Percentiles rank a stretch among this genome's conserved stretches.
Conservation (phyloP, 2,329 filamentous ascomycete genomes). For the Xylariaceae sp. region DNA sequence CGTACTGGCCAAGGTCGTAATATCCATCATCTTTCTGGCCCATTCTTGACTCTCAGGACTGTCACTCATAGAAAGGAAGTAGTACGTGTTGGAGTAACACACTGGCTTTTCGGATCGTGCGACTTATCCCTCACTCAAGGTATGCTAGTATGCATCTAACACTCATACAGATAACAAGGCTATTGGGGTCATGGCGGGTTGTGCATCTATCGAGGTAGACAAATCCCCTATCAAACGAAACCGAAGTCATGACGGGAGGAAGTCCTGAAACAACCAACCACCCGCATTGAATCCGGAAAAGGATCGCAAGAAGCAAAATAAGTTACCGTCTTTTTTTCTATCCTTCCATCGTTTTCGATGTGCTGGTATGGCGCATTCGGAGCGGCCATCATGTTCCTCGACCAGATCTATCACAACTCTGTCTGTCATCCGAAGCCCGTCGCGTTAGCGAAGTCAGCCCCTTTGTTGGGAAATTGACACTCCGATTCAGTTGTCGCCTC, state of each 20-base stretch:
- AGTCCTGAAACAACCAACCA: neutral
- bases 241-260: neutral
- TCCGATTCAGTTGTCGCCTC: slow-evolving; percentile 15
- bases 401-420: neutral
- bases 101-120: neutral
- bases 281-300: neutral
- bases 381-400: too few relatives aligned
- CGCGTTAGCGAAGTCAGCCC: neutral
- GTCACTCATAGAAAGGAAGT: neutral
- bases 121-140: too few relatives aligned
- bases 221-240: neutral
- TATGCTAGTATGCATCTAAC: neutral
- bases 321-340: neutral
- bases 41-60: slow-evolving; percentile 7
- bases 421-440: neutral
- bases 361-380: too few relatives aligned
- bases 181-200: neutral
- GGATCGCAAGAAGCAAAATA: neutral
- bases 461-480: neutral
- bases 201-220: slow-evolving; percentile 6
- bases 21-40: slow-evolving; percentile 35
- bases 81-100: neutral
- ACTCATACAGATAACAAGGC: slow-evolving; percentile 6
- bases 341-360: neutral
- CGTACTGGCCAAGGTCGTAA: slow-evolving; percentile 58